Evolutionary conservation across 2,329 filamentous ascomycete genomes (phyloP).

Genomic region (Arthroderma sp.): DNA sequence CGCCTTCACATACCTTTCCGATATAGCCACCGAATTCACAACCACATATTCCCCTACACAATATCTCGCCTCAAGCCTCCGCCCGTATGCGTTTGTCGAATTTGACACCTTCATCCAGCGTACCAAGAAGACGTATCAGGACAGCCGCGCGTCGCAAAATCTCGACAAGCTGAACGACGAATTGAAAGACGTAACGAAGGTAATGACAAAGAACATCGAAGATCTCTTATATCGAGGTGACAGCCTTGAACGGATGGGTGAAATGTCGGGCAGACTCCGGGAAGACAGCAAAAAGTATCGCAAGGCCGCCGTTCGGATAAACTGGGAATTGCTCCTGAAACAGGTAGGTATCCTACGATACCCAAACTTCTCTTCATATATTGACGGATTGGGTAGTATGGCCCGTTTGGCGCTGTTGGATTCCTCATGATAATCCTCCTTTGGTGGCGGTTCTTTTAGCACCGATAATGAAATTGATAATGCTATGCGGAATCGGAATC

Average conservation of each 20-base stretch:
- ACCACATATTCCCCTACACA: conserved; percentile 65
- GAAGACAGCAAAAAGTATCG: conserved; percentile 94
- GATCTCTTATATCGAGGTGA: conserved; percentile 91
- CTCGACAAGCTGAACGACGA: conserved; percentile 93
- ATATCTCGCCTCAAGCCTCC: conserved; percentile 59
- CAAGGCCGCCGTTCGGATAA: conserved; percentile 84
- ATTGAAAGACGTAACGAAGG: conserved; percentile 91
- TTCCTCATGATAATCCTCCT: conserved; percentile 76
- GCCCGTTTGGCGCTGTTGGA: conserved; percentile 69
- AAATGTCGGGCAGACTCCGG: conserved; percentile 71
- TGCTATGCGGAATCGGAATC: neutral
- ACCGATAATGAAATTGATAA: conserved; percentile 1
- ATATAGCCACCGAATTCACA: conserved; percentile 81
- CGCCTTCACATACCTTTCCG: conserved; percentile 93
- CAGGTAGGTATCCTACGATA: conserved; percentile 40
- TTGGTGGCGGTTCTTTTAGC: conserved; percentile 82
- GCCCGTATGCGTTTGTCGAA: conserved; percentile 93
- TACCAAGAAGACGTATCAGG: conserved; percentile 87
- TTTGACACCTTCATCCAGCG: conserved; percentile 95
- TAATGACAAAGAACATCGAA: conserved; percentile 99
- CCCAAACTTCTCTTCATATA: neutral
- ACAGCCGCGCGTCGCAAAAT: conserved; percentile 80
- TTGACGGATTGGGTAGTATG: conserved; percentile 45
- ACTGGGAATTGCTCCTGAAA: conserved; percentile 93
- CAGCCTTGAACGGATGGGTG: conserved; percentile 90